Evolutionary conservation across 805 yeast genomes (phyloP).

Genomic region (Osmozyma mogii): DNA sequence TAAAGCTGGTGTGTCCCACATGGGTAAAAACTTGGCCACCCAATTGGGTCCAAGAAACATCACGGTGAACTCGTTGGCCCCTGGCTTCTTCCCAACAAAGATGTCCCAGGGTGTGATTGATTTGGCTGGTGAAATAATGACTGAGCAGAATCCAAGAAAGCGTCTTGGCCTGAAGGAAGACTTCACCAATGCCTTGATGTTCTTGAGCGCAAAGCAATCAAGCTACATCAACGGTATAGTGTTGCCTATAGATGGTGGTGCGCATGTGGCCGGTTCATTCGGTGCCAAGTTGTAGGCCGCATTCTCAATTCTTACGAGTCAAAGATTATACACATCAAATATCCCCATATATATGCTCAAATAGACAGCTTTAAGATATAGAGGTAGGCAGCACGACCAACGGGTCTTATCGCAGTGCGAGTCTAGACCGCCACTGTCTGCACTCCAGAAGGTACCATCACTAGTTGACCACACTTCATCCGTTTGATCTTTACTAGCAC

Average conservation of each 20-base stretch:
- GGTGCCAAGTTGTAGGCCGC: conserved; percentile 11
- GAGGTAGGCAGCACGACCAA: too few species aligned
- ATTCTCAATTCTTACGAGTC: too few species aligned
- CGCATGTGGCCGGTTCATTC: conserved; percentile 25
- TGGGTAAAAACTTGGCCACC: conserved; percentile 55
- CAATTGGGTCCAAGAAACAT: conserved; percentile 61
- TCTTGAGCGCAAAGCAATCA: conserved; percentile 46
- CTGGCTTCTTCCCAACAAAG: conserved; percentile 71
- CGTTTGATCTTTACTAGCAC: too few species aligned
- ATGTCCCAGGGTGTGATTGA: conserved; percentile 62
- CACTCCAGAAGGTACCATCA: too few species aligned
- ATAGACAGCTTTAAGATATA: too few species aligned
- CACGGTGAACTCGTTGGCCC: conserved; percentile 64
- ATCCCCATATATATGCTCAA: too few species aligned
- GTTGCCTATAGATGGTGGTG: conserved; percentile 67
- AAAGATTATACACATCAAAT: too few species aligned
- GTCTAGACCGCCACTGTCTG: too few species aligned
- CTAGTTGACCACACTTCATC: too few species aligned
- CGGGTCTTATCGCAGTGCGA: too few species aligned
- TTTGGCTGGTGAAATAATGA: conserved; percentile 40
- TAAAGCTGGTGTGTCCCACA: conserved; percentile 66
- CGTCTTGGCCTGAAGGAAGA: conserved; percentile 60
- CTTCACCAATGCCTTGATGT: conserved; percentile 46
- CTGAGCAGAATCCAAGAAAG: conserved; percentile 47
- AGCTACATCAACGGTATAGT: conserved; percentile 61